Evolutionary conservation across 345 rosid genomes (phyloP).

Genomic region (Hibiscus mutabilis): DNA sequence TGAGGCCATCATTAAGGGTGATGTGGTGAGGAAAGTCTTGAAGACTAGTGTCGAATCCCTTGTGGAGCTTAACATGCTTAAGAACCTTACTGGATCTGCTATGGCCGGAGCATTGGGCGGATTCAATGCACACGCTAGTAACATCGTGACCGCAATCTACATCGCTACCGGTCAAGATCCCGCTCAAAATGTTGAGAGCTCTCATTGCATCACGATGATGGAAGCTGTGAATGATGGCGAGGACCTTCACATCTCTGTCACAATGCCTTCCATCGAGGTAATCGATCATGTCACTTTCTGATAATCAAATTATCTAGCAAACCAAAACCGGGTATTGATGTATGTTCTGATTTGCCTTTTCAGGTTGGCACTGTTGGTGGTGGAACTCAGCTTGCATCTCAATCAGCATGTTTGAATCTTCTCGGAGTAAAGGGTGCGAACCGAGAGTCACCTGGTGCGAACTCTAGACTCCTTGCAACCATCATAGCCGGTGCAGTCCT

Average conservation of each 20-base stretch:
- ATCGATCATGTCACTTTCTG: background rate
- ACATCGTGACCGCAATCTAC: slow-evolving; percentile 50
- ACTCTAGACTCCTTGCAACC: slow-evolving; percentile 49
- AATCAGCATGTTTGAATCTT: slow-evolving; percentile 62
- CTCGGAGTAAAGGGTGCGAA: slow-evolving; percentile 65
- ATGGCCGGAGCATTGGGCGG: slow-evolving; percentile 77
- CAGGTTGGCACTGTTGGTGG: slow-evolving; percentile 81
- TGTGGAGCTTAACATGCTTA: slow-evolving; percentile 70
- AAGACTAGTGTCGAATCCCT: slow-evolving; percentile 56
- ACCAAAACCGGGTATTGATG: background rate
- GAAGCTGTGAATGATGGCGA: slow-evolving; percentile 54
- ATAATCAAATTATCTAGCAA: background rate
- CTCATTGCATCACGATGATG: slow-evolving; percentile 78
- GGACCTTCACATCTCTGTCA: slow-evolving; percentile 67
- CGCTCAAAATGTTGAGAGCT: slow-evolving; percentile 67
- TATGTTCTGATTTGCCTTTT: background rate
- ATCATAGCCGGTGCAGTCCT: slow-evolving; percentile 63
- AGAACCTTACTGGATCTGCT: slow-evolving; percentile 69
- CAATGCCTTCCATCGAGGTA: slow-evolving; percentile 76
- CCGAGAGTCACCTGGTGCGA: slow-evolving; percentile 47
- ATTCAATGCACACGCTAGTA: slow-evolving; percentile 72
- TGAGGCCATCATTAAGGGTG: slow-evolving; percentile 59
- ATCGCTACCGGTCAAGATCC: slow-evolving; percentile 80
- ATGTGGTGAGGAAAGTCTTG: slow-evolving; percentile 49
- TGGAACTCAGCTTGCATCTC: slow-evolving; percentile 73